Base-by-base conservation (phyloP, 2,329 filamentous ascomycete species). In the Coleophoma eucalyptorum region DNA sequence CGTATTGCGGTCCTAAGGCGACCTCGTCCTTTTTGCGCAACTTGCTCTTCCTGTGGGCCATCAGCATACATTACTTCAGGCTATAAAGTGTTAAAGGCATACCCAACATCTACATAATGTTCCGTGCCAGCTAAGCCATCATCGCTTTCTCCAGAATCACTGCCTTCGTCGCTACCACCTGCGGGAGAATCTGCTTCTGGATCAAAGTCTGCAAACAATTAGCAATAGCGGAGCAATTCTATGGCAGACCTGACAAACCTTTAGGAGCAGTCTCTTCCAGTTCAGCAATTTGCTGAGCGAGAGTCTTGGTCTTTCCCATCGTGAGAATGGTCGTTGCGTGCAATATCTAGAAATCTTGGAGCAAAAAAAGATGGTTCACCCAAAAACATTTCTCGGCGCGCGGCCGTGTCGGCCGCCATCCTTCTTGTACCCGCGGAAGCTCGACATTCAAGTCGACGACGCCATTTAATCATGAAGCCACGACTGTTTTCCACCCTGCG, bases 31-130 rank as follows among this genome's bases (percentile, higher is more conserved):
- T 83, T 64, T 89, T 86, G 57, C 90, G 84, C 58, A 97, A 74
- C 66, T 89, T 93, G 72, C 87, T 94, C 75, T 92, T 94, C 18
- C 84, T 86, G 54, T 54, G 19, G 16, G 55, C 13, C 33, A 50
- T 53, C n/a, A 48, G 33, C 57, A 50, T 21, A 47, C 37, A 48
- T 18, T 41, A 20, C 3, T 35, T 26, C 11, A 44, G 46, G 47
- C 21, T 6, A 10, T 21, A 31, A 16, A 2, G 46, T 21, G 41
- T 4, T 10, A 37, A 5, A 10, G 21, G 48, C 75, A 50, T 72
- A 87, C 77, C 86, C 87, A 32, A 96, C 89, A 48, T 79, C 70
- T 41, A 88, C 80, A 65, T 97, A 97, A 67, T 97, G 93, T 62
- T 96, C 93, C 32, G 92, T 87, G 18, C 87, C 90, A 11, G 77